Conservation (phyloP, 108 stramenopile genomes). For the Discostella pseudostelligera region DNA sequence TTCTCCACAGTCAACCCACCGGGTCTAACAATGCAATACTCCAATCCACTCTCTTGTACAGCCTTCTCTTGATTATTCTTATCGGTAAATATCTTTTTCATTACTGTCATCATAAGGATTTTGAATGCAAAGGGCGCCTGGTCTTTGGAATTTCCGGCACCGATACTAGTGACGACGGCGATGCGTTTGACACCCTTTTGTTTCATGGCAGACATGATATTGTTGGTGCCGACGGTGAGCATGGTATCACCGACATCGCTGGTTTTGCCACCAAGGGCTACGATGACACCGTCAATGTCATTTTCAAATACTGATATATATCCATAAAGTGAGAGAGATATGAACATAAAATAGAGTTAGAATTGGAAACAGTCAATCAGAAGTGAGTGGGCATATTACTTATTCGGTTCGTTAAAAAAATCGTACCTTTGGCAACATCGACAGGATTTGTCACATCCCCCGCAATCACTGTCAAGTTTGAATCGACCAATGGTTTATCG, state of each 20-base stretch:
- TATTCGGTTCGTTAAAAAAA: too few species aligned
- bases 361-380: too few species aligned
- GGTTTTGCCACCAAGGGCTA: constrained; percentile 96
- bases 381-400: too few species aligned
- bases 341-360: background rate
- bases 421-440: constrained; percentile 74
- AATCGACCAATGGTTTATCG: constrained; percentile 60
- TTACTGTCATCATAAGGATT: constrained; percentile 95
- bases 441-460: constrained; percentile 82
- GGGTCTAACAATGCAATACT: constrained; percentile 95
- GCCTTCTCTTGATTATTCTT: constrained; percentile 97
- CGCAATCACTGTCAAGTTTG: constrained; percentile 79
- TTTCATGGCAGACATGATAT: constrained; percentile 92
- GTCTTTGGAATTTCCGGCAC: constrained; percentile 92
- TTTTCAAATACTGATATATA: constrained; percentile 68
- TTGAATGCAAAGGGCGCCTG: constrained; percentile 95
- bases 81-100: constrained; percentile 95
- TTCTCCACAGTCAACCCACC: constrained; percentile 94
- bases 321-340: background rate
- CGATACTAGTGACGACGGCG: constrained; percentile 95
- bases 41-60: constrained; percentile 74
- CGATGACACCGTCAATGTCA: constrained; percentile 87
- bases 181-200: constrained; percentile 86
- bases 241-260: constrained; percentile 86
- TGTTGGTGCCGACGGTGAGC: constrained; percentile 93